Evolutionary conservation across 1,284 basidiomycete genomes (phyloP), one percentile per base, ranked within the genome.

Genomic region (Rhodotorula sp.): DNA sequence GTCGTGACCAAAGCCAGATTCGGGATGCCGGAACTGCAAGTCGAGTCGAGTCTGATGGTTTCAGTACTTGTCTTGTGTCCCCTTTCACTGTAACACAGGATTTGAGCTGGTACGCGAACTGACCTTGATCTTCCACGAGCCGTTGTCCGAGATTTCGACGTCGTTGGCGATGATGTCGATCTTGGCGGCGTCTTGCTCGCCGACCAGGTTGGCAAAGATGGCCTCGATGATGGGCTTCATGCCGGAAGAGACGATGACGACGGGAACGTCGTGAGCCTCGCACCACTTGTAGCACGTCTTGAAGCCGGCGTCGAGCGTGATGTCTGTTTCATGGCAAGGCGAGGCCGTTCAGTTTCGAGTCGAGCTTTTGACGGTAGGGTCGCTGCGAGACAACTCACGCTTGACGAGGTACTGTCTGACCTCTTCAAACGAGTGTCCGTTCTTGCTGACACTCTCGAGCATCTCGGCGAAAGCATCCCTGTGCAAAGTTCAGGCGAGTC

Each of bases 91-190:
- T 14, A 14, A 7, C 37, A 42, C 12, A 42, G 37, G 10, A 14
- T 2, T 42, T 1, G n/a, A 49, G 7, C 20, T 49, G 22, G 48
- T 49, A 49, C 18, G 20, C 8, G 26, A 37, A 18, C 24, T 42
- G 37, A 59, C 57, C 78, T 89, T 85, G 78, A 96, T 91, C 69
- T 87, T 85, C 93, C 94, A 97, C 69, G 79, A 86, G 18, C 89
- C 89, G 74, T 89, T 86, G 24, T 67, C 62, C 37, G 85, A 83
- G 67, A 88, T 81, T 26, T 84, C 83, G 51, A 91, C 91, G 74
- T 92, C 89, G 82, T 97, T 97, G 22, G 93, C 88, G 76, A 97
- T 91, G 78, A 96, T 91, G 75, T 91, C 87, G 67, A 96, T 94
- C 62, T 87, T 84, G 66, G 85, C 82, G 3, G 91, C 89, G 57